Conservation (phyloP, 1,284 basidiomycete species). For the Neotropicomus parvogracilis region DNA sequence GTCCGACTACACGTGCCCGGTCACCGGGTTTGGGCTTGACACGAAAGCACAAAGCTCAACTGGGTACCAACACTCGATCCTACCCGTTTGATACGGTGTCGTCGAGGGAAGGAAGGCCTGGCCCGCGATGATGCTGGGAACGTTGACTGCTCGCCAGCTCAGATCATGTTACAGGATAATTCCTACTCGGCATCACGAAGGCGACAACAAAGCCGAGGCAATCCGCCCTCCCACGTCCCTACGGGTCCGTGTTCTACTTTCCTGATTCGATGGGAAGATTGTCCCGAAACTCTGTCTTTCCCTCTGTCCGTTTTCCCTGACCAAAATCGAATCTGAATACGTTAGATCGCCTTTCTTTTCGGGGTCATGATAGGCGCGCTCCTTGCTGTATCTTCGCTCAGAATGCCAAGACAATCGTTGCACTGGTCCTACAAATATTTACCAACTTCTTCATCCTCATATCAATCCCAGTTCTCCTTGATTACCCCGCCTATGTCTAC, state of each 20-base stretch:
- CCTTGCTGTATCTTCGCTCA: constrained; percentile 5
- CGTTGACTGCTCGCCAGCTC: not conserved
- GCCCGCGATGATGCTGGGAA: not conserved
- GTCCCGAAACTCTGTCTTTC: constrained; percentile 13
- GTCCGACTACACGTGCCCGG: not conserved
- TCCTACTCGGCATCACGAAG: constrained; percentile 8
- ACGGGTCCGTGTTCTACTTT: constrained; percentile 20
- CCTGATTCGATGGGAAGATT: constrained; percentile 22
- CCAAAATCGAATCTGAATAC: constrained; percentile 2
- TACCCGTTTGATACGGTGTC: not conserved
- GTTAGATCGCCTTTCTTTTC: constrained; percentile 16
- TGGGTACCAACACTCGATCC: too few relatives aligned
- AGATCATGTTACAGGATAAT: constrained; percentile 4
- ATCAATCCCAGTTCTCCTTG: constrained; percentile 1
- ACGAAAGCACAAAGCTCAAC: not conserved
- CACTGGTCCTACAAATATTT: constrained; percentile 25
- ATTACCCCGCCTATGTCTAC: constrained; percentile 23
- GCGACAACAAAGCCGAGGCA: constrained; percentile 1
- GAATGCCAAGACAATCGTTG: constrained; percentile 27
- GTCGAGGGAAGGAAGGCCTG: constrained; percentile 1
- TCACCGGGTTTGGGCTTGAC: not conserved
- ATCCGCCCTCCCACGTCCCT: constrained; percentile 27
- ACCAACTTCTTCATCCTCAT: constrained; percentile 4
- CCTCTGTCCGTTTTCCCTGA: constrained; percentile 14
- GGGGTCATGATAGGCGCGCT: constrained; percentile 8